A percentile compares a stretch with the other conserved stretches of the same genome.
phyloP scores from a whole-genome alignment of 2,329 filamentous ascomycete genomes.

The Neofusicoccum sp. region DNA sequence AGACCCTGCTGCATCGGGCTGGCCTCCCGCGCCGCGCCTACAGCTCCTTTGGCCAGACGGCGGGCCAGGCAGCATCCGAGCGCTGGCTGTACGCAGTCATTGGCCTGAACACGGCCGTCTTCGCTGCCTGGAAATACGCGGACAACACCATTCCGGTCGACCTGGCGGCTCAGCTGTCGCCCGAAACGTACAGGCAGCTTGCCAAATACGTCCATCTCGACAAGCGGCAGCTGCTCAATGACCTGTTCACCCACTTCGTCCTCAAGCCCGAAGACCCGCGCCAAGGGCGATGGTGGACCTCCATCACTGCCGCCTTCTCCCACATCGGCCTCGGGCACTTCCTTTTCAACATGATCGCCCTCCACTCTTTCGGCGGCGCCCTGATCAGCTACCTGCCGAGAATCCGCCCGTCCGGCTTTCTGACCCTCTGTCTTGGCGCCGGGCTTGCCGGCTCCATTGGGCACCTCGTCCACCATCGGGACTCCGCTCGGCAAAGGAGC shows the following conservation, averaged over 20 bases:
- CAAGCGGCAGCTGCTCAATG: background rate
- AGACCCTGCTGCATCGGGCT: background rate
- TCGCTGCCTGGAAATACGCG: slow-evolving; percentile 36
- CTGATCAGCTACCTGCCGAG: slow-evolving; percentile 23
- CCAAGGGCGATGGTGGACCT: slow-evolving; percentile 24
- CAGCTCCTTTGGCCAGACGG: background rate
- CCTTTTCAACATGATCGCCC: slow-evolving; percentile 42
- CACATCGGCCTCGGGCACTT: slow-evolving; percentile 39
- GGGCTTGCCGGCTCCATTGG: slow-evolving; percentile 26
- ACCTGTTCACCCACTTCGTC: slow-evolving; percentile 29
- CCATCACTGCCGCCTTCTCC: slow-evolving; percentile 41
- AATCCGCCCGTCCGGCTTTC: slow-evolving; percentile 25
- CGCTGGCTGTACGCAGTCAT: slow-evolving; percentile 33
- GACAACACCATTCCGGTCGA: slow-evolving; percentile 17
- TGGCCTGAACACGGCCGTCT: slow-evolving; percentile 42
- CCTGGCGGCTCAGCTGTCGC: background rate
- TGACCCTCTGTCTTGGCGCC: slow-evolving; percentile 32
- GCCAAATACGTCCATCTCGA: background rate
- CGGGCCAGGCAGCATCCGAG: slow-evolving; percentile 1
- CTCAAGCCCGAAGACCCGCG: slow-evolving; percentile 29
- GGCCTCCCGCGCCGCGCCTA: background rate
- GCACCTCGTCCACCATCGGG: background rate
- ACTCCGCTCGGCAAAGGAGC: background rate
- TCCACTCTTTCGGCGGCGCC: slow-evolving; percentile 38
- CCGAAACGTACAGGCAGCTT: background rate